phyloP scores from a whole-genome alignment of 345 rosid genomes.

The Lumnitzera littorea region DNA sequence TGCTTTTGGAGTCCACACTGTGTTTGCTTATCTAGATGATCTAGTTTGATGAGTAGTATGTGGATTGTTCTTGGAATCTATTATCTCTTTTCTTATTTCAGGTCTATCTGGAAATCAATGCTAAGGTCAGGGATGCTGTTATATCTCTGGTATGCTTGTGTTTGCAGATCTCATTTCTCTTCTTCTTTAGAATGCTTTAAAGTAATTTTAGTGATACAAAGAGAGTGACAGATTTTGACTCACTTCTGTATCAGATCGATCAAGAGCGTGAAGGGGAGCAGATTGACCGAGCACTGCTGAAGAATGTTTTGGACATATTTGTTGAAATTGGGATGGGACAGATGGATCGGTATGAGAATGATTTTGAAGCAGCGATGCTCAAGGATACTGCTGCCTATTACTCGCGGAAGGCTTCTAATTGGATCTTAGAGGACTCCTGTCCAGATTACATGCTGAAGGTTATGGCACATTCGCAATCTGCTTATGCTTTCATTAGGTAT shows the following conservation, averaged over 20 bases:
- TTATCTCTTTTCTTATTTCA: conserved; percentile 7
- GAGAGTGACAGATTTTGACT: too few relatives aligned
- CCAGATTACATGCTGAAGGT: conserved; percentile 56
- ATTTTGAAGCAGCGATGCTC: conserved; percentile 52
- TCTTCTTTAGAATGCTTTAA: not conserved
- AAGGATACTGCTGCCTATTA: conserved; percentile 48
- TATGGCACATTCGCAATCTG: not conserved
- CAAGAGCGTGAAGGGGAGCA: conserved; percentile 57
- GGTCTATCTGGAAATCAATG: conserved; percentile 39
- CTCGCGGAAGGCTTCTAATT: conserved; percentile 57
- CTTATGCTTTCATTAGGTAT: too few relatives aligned
- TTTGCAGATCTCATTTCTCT: not conserved
- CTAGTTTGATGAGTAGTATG: not conserved
- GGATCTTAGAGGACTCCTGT: conserved; percentile 55
- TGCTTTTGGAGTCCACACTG: too few relatives aligned
- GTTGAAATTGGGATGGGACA: conserved; percentile 54
- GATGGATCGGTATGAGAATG: conserved; percentile 37
- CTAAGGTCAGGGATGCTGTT: conserved; percentile 43
- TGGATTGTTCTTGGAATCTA: not conserved
- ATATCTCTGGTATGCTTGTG: conserved; percentile 38
- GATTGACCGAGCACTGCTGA: conserved; percentile 52
- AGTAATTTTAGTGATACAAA: too few relatives aligned
- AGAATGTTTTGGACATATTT: conserved; percentile 50
- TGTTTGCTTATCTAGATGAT: not conserved
- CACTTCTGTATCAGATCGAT: conserved; percentile 26